Evolutionary conservation across 1,284 basidiomycete genomes (phyloP), one percentile per base, ranked within the genome.

Genomic region (Leccinum fuscescens): DNA sequence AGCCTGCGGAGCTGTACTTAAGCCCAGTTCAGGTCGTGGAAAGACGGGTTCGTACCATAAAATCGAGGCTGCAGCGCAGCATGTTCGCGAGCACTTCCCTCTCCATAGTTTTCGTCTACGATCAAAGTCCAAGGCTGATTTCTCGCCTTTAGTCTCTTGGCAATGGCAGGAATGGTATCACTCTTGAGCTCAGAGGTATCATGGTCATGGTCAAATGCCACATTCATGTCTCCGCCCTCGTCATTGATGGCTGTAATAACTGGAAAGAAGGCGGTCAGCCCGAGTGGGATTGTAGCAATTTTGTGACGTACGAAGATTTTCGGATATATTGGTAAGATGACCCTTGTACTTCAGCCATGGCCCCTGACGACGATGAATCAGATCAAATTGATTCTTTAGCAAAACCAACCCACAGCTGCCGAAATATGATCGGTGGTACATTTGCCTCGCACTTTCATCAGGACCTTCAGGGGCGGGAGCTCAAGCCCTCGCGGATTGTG

Each of bases 311-410:
- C 92, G 77, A 12, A 97, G 87, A 77, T 99, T 99, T 76, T 98
- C 94, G 1, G 96, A 95, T 62, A 98, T 95, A 76, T 98, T 98
- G 49, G 89, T 91, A 48, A 99, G 80, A 77, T 99, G 96, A 0
- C 96, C 92, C 74, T 94, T 99, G 81, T 97, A 99, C 80, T 98
- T 98, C 66, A 99, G 79, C 97, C 97, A 99, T 44, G 94, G 92
- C 2, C 95, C 95, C 90, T 92, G 67, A 37, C 17, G 54, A 27
- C 42, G 59, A 59, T 58, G 17, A n/a, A 24, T 27, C 60, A 54
- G 51, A 39, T 54, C 37, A 17, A 55, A 58, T 46, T 29, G 17
- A 58, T 33, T 46, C 4, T 15, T 33, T 27, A 5, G 52, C 56
- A 42, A 57, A 52, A 9, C 2, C 14, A 39, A 75, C 84, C 56